Evolutionary conservation across 352 stramenopile species (phyloP), one percentile per base, ranked within the genome.

Genomic region (Phytophthora agathidicida): DNA sequence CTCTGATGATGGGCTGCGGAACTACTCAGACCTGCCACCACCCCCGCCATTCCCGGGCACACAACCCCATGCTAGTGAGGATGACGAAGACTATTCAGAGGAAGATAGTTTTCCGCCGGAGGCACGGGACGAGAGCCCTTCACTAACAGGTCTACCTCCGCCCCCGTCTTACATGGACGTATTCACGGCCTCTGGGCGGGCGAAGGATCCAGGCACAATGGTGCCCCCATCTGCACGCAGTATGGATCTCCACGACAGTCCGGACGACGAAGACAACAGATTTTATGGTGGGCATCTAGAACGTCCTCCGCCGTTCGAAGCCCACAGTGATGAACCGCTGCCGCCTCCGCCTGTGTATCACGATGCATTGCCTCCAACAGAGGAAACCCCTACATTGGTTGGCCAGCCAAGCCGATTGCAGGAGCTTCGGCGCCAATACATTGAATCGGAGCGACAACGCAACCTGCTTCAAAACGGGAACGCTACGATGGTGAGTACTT

Each of bases 341-440:
- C 57, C 51, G 24, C 62, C 62, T 19, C 48, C 53, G 13, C 55
- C 49, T 11, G 38, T 48, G 39, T 58, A 70, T 65, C 23, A 36
- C 22, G 44, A 49, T 27, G 49, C 44, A 44, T 22, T 59, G 19
- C 55, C 67, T 50, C 28, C 48, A 5, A 6, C 54, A 17, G 62
- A 61, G 6, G 46, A 58, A 38, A 58, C 39, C 7, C 39, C 57
- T 17, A 53, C 59, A 36, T 36, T 72, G 9, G 24, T 62, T 13
- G 51, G 55, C 10, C 59, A 73, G 17, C 62, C 67, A 24, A 77
- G 73, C 13, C 44, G 78, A 9, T 41, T 86, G 7, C 74, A 91
- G 23, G 68, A 82, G 22, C 59, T 91, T 32, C 80, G 82, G 4
- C 73, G 77, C 17, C 73, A 91, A 50, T 91, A 93, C 58, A 88